phyloP scores from a whole-genome alignment of 345 rosid genomes.

The Linum tenue region DNA sequence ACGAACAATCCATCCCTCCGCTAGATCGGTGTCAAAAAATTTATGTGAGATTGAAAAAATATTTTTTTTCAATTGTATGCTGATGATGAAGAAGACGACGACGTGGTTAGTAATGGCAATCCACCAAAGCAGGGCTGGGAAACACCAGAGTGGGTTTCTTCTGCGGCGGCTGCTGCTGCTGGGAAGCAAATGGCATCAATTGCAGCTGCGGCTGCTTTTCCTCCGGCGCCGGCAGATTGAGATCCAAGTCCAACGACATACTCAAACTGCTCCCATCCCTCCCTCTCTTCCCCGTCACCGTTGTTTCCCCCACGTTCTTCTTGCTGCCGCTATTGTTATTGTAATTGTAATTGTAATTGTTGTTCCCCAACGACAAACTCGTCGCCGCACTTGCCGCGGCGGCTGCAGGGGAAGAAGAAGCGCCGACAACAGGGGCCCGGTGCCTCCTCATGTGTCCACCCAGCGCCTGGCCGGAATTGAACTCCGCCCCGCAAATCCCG shows the following conservation, averaged over 20 bases:
- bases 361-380: not conserved
- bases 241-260: constrained; percentile 71
- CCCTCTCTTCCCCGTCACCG: constrained; percentile 30
- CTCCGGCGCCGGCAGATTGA: constrained; percentile 92
- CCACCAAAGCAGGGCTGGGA: constrained; percentile 80
- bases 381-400: not conserved
- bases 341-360: not conserved
- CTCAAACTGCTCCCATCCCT: constrained; percentile 19
- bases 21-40: not conserved
- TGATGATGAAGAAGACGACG: not conserved
- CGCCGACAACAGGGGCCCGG: constrained; percentile 29
- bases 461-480: constrained; percentile 89
- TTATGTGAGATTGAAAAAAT: too few species aligned
- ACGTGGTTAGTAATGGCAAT: constrained; percentile 70
- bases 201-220: constrained; percentile 46
- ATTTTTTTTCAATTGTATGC: too few species aligned
- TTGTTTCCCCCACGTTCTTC: too few species aligned
- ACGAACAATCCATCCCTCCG: not conserved
- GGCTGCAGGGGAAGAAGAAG: constrained; percentile 26
- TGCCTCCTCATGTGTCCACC: constrained; percentile 99
- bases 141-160: constrained; percentile 47
- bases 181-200: constrained; percentile 38
- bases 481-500: constrained; percentile 81
- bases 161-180: constrained; percentile 34
- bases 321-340: not conserved